A percentile compares a stretch with the other conserved stretches of the same genome.
Conservation (phyloP, 179 eudicot genomes). For the Amaranthus tricolor region DNA sequence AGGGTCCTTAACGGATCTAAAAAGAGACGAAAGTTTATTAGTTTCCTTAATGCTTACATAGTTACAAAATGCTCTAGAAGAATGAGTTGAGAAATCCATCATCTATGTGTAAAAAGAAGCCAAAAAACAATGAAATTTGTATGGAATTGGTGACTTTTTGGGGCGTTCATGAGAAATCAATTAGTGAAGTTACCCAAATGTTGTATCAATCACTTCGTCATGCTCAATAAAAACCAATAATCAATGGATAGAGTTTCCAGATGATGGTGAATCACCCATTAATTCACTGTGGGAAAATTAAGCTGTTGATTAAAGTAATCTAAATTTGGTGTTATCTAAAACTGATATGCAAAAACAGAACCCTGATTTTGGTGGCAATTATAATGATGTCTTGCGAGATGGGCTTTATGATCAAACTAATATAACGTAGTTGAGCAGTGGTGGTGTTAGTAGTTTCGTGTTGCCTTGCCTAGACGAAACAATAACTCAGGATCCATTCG, state of each 20-base stretch:
- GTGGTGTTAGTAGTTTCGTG: constrained; percentile 52
- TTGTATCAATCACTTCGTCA: constrained; percentile 51
- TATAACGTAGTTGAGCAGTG: constrained; percentile 41
- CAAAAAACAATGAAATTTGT: not conserved
- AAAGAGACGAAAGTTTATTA: too few species aligned
- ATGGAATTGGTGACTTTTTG: constrained; percentile 5
- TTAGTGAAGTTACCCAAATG: constrained; percentile 41
- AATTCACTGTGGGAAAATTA: too few species aligned
- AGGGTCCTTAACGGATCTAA: too few species aligned
- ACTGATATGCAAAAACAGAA: constrained; percentile 46
- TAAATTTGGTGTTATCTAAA: constrained; percentile 55
- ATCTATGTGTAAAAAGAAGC: not conserved
- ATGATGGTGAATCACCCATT: constrained; percentile 31
- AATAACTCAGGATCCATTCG: constrained; percentile 60
- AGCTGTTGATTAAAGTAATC: constrained; percentile 44
- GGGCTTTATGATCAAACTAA: constrained; percentile 58
- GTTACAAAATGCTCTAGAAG: constrained; percentile 30
- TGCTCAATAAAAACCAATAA: constrained; percentile 12
- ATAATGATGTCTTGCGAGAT: constrained; percentile 45
- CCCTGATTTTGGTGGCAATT: constrained; percentile 48
- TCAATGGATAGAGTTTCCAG: constrained; percentile 48
- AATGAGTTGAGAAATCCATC: constrained; percentile 11
- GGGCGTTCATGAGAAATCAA: constrained; percentile 22
- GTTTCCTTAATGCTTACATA: too few species aligned
- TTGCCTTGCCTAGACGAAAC: constrained; percentile 41